phyloP scores from a whole-genome alignment of 2,329 filamentous ascomycete species.

The Ophiocordyceps camponoti-rufipedis region DNA sequence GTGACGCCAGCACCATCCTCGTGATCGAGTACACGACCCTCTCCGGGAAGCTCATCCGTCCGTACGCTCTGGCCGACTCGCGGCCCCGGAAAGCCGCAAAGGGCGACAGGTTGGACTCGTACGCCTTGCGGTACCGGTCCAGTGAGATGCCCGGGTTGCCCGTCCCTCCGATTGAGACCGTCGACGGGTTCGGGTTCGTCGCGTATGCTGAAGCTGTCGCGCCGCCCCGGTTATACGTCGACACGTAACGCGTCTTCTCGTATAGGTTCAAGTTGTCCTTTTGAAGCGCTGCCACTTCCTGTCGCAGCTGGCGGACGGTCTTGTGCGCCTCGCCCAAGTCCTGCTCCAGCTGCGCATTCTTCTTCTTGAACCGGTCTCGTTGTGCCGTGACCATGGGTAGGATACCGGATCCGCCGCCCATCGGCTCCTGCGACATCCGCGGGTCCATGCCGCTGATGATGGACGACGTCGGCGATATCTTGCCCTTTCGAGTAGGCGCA shows the following conservation, averaged over 20 bases:
- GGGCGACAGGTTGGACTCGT: slow-evolving; percentile 88
- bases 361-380: slow-evolving; percentile 94
- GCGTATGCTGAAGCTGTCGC: slow-evolving; percentile 45
- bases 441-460: slow-evolving; percentile 96
- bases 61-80: slow-evolving; percentile 78
- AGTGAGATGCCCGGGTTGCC: slow-evolving; percentile 37
- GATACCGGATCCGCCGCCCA: slow-evolving; percentile 68
- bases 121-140: slow-evolving; percentile 77
- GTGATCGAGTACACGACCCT: slow-evolving; percentile 80
- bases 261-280: slow-evolving; percentile 93
- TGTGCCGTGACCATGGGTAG: slow-evolving; percentile 97
- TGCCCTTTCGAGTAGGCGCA: slow-evolving; percentile 43
- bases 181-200: slow-evolving; percentile 57
- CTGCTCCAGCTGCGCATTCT: slow-evolving; percentile 75
- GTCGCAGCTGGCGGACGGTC: slow-evolving; percentile 67
- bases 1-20: slow-evolving; percentile 73
- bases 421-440: slow-evolving; percentile 36
- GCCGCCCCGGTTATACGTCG: slow-evolving; percentile 66
- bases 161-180: slow-evolving; percentile 29
- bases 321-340: slow-evolving; percentile 74
- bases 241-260: slow-evolving; percentile 94
- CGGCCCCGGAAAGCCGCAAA: slow-evolving; percentile 93
- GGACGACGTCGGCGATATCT: slow-evolving; percentile 81
- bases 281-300: slow-evolving; percentile 81
- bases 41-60: slow-evolving; percentile 83